These are phyloP conservation scores for barley (Hordeum vulgare) DNA, from an alignment of 176 grass and related monocot genomes.

Conservation along the genomic window DNA sequence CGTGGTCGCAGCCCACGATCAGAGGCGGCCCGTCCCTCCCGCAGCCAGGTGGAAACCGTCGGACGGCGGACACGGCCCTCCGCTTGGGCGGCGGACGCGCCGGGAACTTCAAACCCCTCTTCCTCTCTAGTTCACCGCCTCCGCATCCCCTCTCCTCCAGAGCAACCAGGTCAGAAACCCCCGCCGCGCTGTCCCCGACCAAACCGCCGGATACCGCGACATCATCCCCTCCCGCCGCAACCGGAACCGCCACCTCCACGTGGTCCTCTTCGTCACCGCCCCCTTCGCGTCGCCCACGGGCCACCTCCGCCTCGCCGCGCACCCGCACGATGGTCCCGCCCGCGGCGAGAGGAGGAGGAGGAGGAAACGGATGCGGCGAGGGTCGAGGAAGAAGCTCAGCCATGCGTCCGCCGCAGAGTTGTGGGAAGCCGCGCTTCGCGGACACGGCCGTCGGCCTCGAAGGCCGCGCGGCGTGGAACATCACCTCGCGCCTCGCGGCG, in stretches of 20 bases:
- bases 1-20: neutral
- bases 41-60: conserved; percentile 27
- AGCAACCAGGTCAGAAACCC: neutral
- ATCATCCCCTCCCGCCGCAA: neutral
- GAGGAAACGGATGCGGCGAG: neutral
- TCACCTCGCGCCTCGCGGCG: neutral
- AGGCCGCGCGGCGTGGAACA: neutral
- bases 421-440: neutral
- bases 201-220: neutral
- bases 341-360: neutral
- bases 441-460: neutral
- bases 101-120: neutral
- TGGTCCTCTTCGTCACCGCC: neutral
- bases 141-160: neutral
- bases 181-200: neutral
- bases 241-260: too few species aligned
- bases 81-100: conserved; percentile 8
- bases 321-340: neutral
- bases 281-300: neutral
- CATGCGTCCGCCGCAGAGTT: neutral
- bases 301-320: neutral
- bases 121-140: neutral
- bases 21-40: neutral
- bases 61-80: neutral
- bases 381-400: neutral